Evolutionary conservation across 2,329 filamentous ascomycete species (phyloP).

Genomic region (Sporothrix mexicana): DNA sequence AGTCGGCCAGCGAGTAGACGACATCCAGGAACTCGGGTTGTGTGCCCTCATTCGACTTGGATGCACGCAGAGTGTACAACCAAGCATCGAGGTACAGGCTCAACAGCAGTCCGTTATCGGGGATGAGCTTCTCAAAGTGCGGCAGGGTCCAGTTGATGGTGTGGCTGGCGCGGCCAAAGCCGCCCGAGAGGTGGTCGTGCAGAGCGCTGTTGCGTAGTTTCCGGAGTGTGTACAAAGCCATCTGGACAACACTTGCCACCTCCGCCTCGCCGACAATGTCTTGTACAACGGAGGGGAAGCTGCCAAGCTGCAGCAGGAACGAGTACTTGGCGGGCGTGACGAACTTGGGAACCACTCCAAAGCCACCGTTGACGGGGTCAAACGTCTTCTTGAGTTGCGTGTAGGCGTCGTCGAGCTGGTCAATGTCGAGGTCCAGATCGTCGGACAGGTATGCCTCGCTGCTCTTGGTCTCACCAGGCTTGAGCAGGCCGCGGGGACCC

Average conservation of each 20-base stretch:
- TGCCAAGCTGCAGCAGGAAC: constrained; percentile 77
- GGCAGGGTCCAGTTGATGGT: constrained; percentile 92
- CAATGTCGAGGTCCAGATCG: constrained; percentile 79
- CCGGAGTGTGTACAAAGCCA: constrained; percentile 80
- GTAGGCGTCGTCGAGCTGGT: constrained; percentile 89
- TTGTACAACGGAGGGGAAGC: constrained; percentile 72
- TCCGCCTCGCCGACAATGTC: constrained; percentile 93
- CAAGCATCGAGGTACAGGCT: constrained; percentile 87
- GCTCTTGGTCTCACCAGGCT: constrained; percentile 36
- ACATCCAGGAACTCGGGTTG: constrained; percentile 75
- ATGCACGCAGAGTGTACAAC: constrained; percentile 54
- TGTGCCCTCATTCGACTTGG: constrained; percentile 23
- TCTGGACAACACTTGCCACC: constrained; percentile 72
- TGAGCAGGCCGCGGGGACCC: constrained; percentile 48
- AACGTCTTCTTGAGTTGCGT: constrained; percentile 80
- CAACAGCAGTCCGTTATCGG: constrained; percentile 87
- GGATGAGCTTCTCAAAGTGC: constrained; percentile 97
- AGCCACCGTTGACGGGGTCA: constrained; percentile 79
- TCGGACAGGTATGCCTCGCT: constrained; percentile 44
- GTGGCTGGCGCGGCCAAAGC: constrained; percentile 78
- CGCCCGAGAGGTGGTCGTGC: constrained; percentile 62
- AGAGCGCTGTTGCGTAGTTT: constrained; percentile 68
- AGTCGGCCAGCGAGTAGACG: constrained; percentile 83
- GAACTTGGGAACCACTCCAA: constrained; percentile 84
- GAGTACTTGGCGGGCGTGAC: constrained; percentile 83